Base-by-base conservation (phyloP, 1,284 basidiomycete species). In the Cutaneotrichosporon sp. region DNA sequence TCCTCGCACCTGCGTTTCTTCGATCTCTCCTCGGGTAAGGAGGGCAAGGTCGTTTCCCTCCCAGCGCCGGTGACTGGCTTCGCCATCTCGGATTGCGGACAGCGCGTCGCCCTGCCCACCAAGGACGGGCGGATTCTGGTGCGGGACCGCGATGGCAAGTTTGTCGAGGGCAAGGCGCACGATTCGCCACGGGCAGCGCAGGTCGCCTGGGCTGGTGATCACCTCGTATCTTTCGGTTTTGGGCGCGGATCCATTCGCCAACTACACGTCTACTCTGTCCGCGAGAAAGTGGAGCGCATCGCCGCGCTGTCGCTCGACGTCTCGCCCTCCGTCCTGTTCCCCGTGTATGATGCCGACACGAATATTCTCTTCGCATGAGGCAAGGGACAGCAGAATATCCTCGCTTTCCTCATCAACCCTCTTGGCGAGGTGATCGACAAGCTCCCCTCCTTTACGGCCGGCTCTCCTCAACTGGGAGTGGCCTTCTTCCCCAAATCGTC, bases 291-390 rank as follows among this genome's bases (percentile, higher is more conserved):
- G 21, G 61, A 66, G 8, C 73, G 68, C 4, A 53, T 80, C 14
- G 72, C 72, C 4, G 72, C 72, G 5, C 51, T 76, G 0, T 68
- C 70, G 1, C 76, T 84, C 34, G 83, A 84, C 65, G 76, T 81
- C 13, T 83, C 82, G 3, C 83, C 83, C 1, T 77, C 82, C 0
- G 77, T 82, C 0, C 72, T 84, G 9, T 82, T 82, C 72, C 81
- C 82, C 0, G 71, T 72, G 49, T 82, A 75, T 65, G 83, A 84
- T 66, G 66, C 76, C 30, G 82, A 83, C 68, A 83, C 82, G 1
- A 65, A 67, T 7, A 81, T 84, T 40, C 72, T 83, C 16, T 79
- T 79, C 59, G 71, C 81, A 6, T 83, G 82, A 78, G 77, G 81
- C 34, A 81, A 83, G 66, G 82, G 83, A 26, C 82, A 83, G 62